phyloP scores from a whole-genome alignment of 73 alveolate genomes.

The Stentor coeruleus region DNA sequence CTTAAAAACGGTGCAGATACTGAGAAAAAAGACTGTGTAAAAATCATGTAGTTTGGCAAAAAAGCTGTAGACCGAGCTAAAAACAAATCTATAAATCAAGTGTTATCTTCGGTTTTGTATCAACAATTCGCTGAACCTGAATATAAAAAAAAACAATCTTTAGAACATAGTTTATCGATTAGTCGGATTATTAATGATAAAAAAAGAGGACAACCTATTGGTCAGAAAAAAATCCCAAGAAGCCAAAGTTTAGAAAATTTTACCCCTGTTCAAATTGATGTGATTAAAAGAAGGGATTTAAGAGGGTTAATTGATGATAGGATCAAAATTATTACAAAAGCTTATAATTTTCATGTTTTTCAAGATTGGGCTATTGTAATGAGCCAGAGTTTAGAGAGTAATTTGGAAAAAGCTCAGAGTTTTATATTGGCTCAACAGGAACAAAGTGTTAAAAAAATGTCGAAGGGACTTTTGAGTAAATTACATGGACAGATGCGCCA shows the following conservation, averaged over 20 bases:
- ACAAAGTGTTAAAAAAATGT: background rate
- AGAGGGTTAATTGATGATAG: background rate
- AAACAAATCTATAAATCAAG: background rate
- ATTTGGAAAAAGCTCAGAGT: background rate
- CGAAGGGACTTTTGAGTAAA: background rate
- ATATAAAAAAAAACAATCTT: background rate
- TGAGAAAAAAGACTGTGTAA: slow-evolving; percentile 19
- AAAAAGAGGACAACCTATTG: background rate
- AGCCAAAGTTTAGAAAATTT: background rate
- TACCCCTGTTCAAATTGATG: background rate
- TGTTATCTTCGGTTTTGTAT: background rate
- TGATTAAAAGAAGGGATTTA: background rate
- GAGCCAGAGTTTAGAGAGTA: background rate
- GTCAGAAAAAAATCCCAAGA: background rate
- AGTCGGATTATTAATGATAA: background rate
- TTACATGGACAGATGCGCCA: background rate
- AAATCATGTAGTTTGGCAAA: slow-evolving; percentile 7
- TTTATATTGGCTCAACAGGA: background rate
- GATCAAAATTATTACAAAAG: background rate
- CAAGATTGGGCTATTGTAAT: background rate
- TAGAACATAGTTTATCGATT: background rate
- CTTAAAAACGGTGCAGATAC: slow-evolving; percentile 24
- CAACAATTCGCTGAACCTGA: too few species aligned
- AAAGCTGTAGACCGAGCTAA: slow-evolving; percentile 30
- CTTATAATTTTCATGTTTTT: background rate